Percentiles rank a stretch among this genome's conserved stretches.
Conservation (phyloP, 768 basidiomycete genomes). For the Auricularia heimuer region DNA sequence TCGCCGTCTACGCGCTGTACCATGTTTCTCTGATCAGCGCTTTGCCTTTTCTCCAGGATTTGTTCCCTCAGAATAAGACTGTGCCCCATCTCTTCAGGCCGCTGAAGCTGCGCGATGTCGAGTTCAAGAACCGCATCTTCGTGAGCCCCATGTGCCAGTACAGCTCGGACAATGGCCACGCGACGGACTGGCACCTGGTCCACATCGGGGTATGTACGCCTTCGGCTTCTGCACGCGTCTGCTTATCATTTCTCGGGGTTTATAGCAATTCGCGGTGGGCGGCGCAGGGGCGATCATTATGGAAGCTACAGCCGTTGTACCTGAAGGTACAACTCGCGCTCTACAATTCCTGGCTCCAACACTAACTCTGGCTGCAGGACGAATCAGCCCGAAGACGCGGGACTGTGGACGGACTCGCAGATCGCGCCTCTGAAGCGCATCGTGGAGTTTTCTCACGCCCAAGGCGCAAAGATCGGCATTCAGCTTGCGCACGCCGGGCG, state of each 20-base stretch:
- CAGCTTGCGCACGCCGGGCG: conserved; percentile 70
- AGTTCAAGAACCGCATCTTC: conserved; percentile 69
- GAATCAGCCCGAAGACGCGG: conserved; percentile 73
- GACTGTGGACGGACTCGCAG: conserved; percentile 70
- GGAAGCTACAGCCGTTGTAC: conserved; percentile 66
- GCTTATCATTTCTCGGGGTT: not conserved
- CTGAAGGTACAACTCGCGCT: conserved; percentile 35
- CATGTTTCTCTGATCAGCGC: not conserved
- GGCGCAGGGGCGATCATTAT: conserved; percentile 62
- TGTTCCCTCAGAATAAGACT: conserved; percentile 38
- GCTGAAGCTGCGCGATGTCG: conserved; percentile 45
- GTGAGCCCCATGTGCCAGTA: conserved; percentile 81
- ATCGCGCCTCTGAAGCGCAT: conserved; percentile 60
- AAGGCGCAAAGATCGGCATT: conserved; percentile 62
- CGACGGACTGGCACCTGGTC: conserved; percentile 77
- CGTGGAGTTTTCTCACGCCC: conserved; percentile 62
- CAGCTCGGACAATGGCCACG: conserved; percentile 60
- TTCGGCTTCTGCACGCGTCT: not conserved
- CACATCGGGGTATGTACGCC: conserved; percentile 48
- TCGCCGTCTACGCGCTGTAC: conserved; percentile 2
- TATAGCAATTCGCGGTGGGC: conserved; percentile 52
- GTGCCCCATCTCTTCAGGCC: conserved; percentile 57
- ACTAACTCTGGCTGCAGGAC: conserved; percentile 34
- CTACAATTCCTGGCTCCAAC: not conserved
- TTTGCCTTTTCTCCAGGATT: conserved; percentile 15